A percentile compares a stretch with the other conserved stretches of the same genome.
These are phyloP conservation scores for Candida argentea DNA, from an alignment of 805 yeast species.

Conservation along the genomic window DNA sequence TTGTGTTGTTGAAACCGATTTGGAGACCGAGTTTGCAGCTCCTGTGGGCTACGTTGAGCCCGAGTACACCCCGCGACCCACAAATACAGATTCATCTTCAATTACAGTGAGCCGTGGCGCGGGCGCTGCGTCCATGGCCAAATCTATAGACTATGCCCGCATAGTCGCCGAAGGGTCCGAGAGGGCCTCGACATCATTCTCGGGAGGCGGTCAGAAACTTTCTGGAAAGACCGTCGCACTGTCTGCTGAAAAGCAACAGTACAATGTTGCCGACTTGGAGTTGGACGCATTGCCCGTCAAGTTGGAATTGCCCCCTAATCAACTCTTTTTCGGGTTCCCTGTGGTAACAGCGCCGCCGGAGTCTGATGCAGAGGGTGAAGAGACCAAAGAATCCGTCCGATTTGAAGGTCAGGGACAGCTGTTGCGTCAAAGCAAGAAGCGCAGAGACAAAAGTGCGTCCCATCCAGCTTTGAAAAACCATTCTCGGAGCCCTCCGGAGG, in stretches of 20 bases:
- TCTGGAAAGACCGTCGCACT: conserved; percentile 44
- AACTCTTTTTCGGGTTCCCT: conserved; percentile 90
- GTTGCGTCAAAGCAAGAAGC: conserved; percentile 57
- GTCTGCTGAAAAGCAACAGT: conserved; percentile 9
- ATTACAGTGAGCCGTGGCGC: conserved; percentile 26
- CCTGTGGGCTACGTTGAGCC: conserved; percentile 98
- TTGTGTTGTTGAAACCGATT: conserved; percentile 93
- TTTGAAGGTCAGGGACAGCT: conserved; percentile 70
- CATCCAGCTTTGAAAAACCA: conserved; percentile 53
- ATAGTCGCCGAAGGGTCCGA: conserved; percentile 36
- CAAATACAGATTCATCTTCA: conserved; percentile 24
- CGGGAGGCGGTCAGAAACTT: conserved; percentile 61
- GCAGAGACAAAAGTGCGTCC: conserved; percentile 44
- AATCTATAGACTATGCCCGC: conserved; percentile 53
- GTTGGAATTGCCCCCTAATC: conserved; percentile 68
- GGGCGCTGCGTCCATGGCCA: conserved; percentile 68
- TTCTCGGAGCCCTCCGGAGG: conserved; percentile 63
- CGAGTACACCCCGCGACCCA: conserved; percentile 38
- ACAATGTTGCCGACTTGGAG: conserved; percentile 35
- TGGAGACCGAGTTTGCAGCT: conserved; percentile 96
- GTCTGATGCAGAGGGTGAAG: conserved; percentile 15
- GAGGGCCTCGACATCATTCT: conserved; percentile 23
- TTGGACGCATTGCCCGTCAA: conserved; percentile 62
- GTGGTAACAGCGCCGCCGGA: conserved; percentile 37
- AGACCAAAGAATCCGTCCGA: conserved; percentile 9